These are phyloP conservation scores for Capsella rubella DNA, from an alignment of 441 rosid species.

Conservation along the genomic window DNA sequence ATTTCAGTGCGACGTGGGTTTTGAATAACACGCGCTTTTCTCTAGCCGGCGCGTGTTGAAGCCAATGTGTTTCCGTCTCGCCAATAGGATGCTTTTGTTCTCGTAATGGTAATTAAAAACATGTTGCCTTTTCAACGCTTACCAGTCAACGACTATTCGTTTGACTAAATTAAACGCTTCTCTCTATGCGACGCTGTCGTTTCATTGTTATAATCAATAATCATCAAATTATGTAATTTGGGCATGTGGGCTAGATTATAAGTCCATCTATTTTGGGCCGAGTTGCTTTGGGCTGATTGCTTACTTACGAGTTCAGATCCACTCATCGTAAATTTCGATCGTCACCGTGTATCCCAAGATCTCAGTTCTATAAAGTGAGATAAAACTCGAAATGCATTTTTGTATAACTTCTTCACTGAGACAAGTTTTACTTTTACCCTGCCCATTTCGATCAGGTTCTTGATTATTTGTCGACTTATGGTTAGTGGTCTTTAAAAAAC, in stretches of 20 bases:
- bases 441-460: no score
- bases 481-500: no score
- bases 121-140: constrained; percentile 13
- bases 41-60: constrained; percentile 32
- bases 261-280: neutral
- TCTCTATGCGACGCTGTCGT: neutral
- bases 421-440: no score
- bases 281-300: neutral
- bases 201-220: neutral
- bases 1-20: no score
- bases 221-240: neutral
- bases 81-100: constrained; percentile 31
- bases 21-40: constrained; percentile 3
- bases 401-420: no score
- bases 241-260: neutral
- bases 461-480: no score
- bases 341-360: no score
- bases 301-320: neutral
- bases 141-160: constrained; percentile 28
- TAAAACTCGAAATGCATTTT: no score
- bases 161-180: neutral
- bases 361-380: no score
- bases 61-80: constrained; percentile 9
- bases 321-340: no score
- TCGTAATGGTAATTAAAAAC: constrained; percentile 15